Conservation (phyloP, 768 basidiomycete genomes). For the Leucocoprinus sp. region DNA sequence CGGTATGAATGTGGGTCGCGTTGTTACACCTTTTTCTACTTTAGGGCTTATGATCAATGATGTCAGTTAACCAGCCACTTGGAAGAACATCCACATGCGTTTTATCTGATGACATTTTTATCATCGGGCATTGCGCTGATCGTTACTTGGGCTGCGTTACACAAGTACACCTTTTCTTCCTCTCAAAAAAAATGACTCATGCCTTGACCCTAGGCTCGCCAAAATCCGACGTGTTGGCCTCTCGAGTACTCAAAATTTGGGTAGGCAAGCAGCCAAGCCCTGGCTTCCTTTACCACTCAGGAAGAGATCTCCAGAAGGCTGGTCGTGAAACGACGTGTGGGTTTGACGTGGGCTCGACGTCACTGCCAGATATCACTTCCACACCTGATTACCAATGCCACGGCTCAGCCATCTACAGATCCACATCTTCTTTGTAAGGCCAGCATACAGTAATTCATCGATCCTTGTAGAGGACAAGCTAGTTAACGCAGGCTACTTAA, state of each 20-base stretch:
- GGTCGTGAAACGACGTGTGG: slow-evolving; percentile 23
- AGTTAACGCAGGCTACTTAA: background rate
- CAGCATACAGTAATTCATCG: no score
- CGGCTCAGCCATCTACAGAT: no score
- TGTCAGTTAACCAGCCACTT: slow-evolving; percentile 63
- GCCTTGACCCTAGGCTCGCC: slow-evolving; percentile 25
- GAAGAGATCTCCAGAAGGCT: slow-evolving; percentile 31
- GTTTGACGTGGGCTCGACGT: background rate
- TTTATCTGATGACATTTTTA: slow-evolving; percentile 52
- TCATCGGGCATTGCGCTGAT: slow-evolving; percentile 52
- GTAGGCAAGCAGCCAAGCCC: slow-evolving; percentile 19
- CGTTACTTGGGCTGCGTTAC: slow-evolving; percentile 59
- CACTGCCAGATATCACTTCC: no score
- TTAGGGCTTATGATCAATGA: slow-evolving; percentile 11
- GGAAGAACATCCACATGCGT: slow-evolving; percentile 68
- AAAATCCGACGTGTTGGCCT: slow-evolving; percentile 42
- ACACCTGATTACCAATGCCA: no score
- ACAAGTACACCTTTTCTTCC: slow-evolving; percentile 34
- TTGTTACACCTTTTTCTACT: slow-evolving; percentile 5
- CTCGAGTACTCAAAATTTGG: slow-evolving; percentile 24
- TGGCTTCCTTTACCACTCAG: slow-evolving; percentile 45
- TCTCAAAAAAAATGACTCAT: slow-evolving; percentile 7
- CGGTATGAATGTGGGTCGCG: slow-evolving; percentile 83
- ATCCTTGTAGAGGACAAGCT: no score
- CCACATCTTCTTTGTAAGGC: no score